phyloP scores from a whole-genome alignment of 208 protist species.

The Crithidia fasciculata region DNA sequence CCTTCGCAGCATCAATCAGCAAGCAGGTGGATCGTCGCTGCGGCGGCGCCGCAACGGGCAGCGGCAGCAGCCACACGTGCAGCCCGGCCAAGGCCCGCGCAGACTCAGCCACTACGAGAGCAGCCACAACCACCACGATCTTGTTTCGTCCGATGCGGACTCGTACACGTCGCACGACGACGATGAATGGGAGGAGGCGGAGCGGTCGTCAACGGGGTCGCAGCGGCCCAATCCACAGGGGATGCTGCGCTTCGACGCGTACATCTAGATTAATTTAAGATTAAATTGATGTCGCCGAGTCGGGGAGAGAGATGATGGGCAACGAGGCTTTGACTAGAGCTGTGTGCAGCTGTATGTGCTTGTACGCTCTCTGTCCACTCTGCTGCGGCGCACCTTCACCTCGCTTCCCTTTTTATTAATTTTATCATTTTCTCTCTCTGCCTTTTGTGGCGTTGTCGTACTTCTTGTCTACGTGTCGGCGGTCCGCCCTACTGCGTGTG shows the following conservation, averaged over 20 bases:
- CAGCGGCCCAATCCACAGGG: constrained; percentile 20
- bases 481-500: too few species aligned
- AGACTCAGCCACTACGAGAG: neutral
- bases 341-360: neutral
- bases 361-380: too few species aligned
- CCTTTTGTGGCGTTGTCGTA: too few species aligned
- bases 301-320: too few species aligned
- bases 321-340: neutral
- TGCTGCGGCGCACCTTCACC: too few species aligned
- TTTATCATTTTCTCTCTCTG: too few species aligned
- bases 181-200: neutral
- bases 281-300: too few species aligned
- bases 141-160: neutral
- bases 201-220: constrained; percentile 20
- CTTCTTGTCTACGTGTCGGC: too few species aligned
- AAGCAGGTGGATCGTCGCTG: constrained; percentile 10
- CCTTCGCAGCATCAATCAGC: neutral
- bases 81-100: neutral
- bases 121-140: neutral
- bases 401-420: too few species aligned
- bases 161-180: constrained; percentile 5
- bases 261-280: constrained; percentile 45
- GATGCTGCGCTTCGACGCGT: constrained; percentile 39
- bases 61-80: neutral
- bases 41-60: constrained; percentile 4